phyloP scores from a whole-genome alignment of 345 rosid species.

The Laguncularia racemosa region DNA sequence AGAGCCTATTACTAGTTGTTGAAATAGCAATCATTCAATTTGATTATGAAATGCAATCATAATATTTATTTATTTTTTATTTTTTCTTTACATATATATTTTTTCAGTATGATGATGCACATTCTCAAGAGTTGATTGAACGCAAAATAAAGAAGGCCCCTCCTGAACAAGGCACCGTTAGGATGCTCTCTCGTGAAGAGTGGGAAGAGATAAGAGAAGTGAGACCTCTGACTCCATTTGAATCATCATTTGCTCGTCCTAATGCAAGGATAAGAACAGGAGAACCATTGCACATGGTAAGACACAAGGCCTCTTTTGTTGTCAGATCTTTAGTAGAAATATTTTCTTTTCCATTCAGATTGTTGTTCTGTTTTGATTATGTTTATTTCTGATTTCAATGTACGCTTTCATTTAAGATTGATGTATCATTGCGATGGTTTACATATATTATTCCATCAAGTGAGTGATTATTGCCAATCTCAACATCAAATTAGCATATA shows the following conservation, averaged over 20 bases:
- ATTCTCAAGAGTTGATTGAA: slow-evolving; percentile 84
- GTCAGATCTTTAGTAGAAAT: too few species aligned
- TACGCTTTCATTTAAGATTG: too few species aligned
- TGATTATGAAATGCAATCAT: background rate
- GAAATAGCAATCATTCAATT: background rate
- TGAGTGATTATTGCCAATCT: too few species aligned
- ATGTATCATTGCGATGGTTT: too few species aligned
- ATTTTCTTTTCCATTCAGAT: too few species aligned
- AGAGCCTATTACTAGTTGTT: too few species aligned
- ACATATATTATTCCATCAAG: too few species aligned
- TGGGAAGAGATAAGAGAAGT: slow-evolving; percentile 83
- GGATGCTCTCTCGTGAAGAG: slow-evolving; percentile 80
- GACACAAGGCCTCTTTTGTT: background rate
- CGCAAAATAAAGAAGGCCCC: slow-evolving; percentile 80
- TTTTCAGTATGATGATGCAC: slow-evolving; percentile 63
- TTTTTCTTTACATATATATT: too few species aligned
- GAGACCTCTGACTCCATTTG: slow-evolving; percentile 94
- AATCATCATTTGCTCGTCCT: slow-evolving; percentile 90
- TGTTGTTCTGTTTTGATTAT: too few species aligned
- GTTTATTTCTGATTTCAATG: too few species aligned
- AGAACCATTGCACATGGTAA: slow-evolving; percentile 59
- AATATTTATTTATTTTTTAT: background rate
- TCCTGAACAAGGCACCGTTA: slow-evolving; percentile 65
- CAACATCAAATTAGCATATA: too few species aligned
- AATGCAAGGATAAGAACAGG: slow-evolving; percentile 79